These are phyloP conservation scores for Thelonectria discophora DNA, from an alignment of 2,329 filamentous ascomycete species.

Conservation along the genomic window DNA sequence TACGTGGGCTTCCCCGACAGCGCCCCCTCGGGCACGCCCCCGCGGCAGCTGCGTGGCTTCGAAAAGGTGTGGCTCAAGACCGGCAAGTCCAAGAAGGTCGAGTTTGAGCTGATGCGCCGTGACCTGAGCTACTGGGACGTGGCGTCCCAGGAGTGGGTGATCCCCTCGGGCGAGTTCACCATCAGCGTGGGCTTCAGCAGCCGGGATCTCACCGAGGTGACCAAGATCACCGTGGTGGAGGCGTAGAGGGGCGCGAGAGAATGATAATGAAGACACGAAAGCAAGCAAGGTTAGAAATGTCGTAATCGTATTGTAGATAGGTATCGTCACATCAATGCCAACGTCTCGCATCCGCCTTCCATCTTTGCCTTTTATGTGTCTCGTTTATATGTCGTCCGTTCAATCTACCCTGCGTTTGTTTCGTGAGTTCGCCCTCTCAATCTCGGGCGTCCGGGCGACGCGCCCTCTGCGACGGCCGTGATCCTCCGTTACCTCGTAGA, in stretches of 20 bases:
- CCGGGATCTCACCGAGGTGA: slow-evolving; percentile 38
- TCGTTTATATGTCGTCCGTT: slow-evolving; percentile 8
- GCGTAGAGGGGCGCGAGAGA: slow-evolving; percentile 14
- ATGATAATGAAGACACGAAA: slow-evolving; percentile 36
- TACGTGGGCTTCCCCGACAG: slow-evolving; percentile 58
- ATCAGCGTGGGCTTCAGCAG: slow-evolving; percentile 43
- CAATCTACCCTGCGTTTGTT: slow-evolving; percentile 38
- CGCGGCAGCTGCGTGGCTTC: slow-evolving; percentile 60
- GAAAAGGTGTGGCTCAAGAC: slow-evolving; percentile 56
- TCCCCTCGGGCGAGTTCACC: slow-evolving; percentile 40
- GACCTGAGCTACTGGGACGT: slow-evolving; percentile 61
- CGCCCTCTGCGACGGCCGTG: slow-evolving; percentile 23
- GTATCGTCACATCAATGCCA: slow-evolving; percentile 9
- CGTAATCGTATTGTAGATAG: slow-evolving; percentile 13
- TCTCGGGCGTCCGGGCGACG: slow-evolving; percentile 33
- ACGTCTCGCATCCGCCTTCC: slow-evolving; percentile 10
- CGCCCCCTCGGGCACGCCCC: slow-evolving; percentile 55
- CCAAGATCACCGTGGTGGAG: slow-evolving; percentile 35
- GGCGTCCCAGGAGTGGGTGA: slow-evolving; percentile 52
- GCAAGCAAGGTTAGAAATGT: slow-evolving; percentile 14
- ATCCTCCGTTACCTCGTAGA: slow-evolving; percentile 55
- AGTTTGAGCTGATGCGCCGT: slow-evolving; percentile 57
- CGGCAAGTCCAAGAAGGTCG: slow-evolving; percentile 51
- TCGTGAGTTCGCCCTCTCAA: slow-evolving; percentile 37
- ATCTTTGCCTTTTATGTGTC: slow-evolving; percentile 3